A percentile compares a stretch with the other conserved stretches of the same genome.
Evolutionary conservation across 1,284 basidiomycete genomes (phyloP).

Genomic region (Fomitopsis schrenkii): DNA sequence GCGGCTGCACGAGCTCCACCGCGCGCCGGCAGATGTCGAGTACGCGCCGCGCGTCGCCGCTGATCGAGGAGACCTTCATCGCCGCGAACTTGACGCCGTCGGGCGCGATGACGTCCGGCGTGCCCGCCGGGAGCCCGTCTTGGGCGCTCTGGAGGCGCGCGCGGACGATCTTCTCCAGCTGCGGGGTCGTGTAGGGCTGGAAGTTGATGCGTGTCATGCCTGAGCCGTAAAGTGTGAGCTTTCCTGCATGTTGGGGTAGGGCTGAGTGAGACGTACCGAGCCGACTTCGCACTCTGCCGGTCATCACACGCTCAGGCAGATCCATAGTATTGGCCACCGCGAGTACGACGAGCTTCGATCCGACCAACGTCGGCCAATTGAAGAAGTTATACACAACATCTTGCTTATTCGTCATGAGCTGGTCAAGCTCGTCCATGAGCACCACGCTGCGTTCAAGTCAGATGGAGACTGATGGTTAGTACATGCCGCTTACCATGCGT

Average conservation of each 20-base stretch:
- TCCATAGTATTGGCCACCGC: conserved; percentile 99
- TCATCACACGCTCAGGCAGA: conserved; percentile 91
- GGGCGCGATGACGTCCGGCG: conserved; percentile 55
- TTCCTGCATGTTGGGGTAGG: background rate
- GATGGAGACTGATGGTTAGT: background rate
- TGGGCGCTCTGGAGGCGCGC: conserved; percentile 67
- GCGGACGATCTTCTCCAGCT: conserved; percentile 86
- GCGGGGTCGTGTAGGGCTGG: conserved; percentile 80
- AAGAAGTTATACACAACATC: conserved; percentile 99
- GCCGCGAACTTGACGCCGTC: conserved; percentile 90
- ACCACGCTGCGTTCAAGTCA: conserved; percentile 65
- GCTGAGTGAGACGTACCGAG: conserved; percentile 54
- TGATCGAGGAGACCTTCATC: conserved; percentile 89
- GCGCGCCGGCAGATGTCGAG: conserved; percentile 93
- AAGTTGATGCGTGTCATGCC: conserved; percentile 97
- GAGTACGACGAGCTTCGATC: conserved; percentile 88
- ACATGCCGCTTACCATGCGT: conserved; percentile 54
- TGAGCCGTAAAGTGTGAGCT: conserved; percentile 25
- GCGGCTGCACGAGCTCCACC: conserved; percentile 70
- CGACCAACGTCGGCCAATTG: conserved; percentile 94
- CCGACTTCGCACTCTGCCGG: conserved; percentile 88
- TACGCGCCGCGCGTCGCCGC: conserved; percentile 92
- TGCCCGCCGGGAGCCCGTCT: conserved; percentile 38
- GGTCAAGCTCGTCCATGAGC: conserved; percentile 97
- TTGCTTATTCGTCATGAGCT: conserved; percentile 92